Evolutionary conservation across 768 basidiomycete genomes (phyloP), one percentile per base, ranked within the genome.

Genomic region (Suillus clintonianus): DNA sequence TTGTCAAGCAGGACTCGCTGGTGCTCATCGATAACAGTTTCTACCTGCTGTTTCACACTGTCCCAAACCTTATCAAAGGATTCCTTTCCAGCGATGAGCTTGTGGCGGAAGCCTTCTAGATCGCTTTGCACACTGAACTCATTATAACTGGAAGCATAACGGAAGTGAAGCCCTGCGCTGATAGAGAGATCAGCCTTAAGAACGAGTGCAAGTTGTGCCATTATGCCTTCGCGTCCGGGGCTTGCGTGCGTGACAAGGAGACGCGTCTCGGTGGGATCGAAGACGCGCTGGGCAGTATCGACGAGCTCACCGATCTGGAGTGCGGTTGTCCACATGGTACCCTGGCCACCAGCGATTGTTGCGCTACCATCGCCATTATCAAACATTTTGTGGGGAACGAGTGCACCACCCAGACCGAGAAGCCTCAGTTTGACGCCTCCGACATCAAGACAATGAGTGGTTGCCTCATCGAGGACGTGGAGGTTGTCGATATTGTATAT

Each of bases 281-380:
- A 95, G 58, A 96, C 94, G 66, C 95, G 87, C 74, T 97, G 94
- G 0, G 97, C 94, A 3, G 96, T 99, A 76, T 99, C 97, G 54
- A 99, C 91, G 58, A 99, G 90, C 76, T 99, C 97, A 63, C 97
- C 97, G 45, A 99, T 92, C 76, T 99, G 97, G 30, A 99, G 85
- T 5, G 94, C 92, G 0, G 97, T 99, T 0, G 94, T 93, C 97
- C 97, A 99, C 90, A 99, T 97, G 22, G 96, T 99, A 36, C 97
- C 97, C 71, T 94, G 91, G 2, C 95, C 97, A 41, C 97, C 97
- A 0, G 97, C 97, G 67, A 99, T 97, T n/a, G 97, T 98, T 13
- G 94, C 96, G 51, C 81, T 88, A 4, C 96, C 97, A 55, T 97
- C 94, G 0, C 97, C 93, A 67, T 95, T 95, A 78, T 94, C 92